Conservation (phyloP, 202 grass and related monocot genomes). For the Schoenoplectus triqueter region DNA sequence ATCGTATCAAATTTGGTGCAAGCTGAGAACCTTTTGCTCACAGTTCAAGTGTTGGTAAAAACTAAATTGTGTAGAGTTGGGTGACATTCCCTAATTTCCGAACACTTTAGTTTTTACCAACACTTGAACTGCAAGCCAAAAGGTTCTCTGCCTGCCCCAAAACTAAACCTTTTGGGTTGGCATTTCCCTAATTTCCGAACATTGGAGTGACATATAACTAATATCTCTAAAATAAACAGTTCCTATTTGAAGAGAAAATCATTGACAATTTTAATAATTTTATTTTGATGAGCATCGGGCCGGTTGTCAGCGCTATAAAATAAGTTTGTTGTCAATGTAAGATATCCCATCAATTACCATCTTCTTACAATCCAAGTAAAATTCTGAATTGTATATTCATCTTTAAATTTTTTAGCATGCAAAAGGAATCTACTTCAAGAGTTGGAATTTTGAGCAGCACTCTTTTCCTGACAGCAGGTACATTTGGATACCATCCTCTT, state of each 20-base stretch:
- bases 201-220: too few species aligned
- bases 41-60: background rate
- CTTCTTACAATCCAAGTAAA: background rate
- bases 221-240: too few species aligned
- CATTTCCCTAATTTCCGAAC: too few species aligned
- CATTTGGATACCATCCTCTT: constrained; percentile 25
- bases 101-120: too few species aligned
- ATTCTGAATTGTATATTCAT: constrained; percentile 26
- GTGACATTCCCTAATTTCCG: too few species aligned
- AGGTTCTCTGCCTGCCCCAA: too few species aligned
- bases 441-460: constrained; percentile 57
- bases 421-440: constrained; percentile 66
- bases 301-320: background rate
- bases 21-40: background rate
- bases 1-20: background rate
- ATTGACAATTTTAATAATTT: background rate
- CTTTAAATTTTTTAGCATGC: constrained; percentile 39
- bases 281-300: background rate
- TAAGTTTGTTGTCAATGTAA: background rate
- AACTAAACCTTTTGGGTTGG: too few species aligned
- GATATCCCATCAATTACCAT: background rate
- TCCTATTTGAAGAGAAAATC: background rate
- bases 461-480: constrained; percentile 62
- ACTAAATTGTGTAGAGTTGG: too few species aligned
- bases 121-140: too few species aligned